Percentiles rank a stretch among this genome's conserved stretches.
These are phyloP conservation scores for Rosa multiflora DNA, from an alignment of 306 rosid species.

Conservation along the genomic window DNA sequence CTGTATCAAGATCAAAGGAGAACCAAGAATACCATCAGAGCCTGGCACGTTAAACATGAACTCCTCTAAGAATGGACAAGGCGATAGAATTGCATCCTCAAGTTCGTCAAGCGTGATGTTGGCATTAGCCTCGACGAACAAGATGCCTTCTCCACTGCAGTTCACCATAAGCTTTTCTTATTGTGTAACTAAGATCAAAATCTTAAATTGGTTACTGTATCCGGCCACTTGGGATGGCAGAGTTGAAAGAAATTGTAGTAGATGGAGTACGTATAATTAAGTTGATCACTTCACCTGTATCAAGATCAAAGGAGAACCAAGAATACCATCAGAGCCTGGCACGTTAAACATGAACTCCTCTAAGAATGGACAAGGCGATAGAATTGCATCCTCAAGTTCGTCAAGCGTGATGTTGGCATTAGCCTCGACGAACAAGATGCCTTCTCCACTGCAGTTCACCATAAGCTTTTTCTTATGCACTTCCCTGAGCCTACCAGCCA, in stretches of 20 bases:
- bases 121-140: slow-evolving; percentile 33
- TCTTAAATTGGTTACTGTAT: too few relatives aligned
- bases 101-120: slow-evolving; percentile 17
- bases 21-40: slow-evolving; percentile 9
- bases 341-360: slow-evolving; percentile 24
- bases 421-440: slow-evolving; percentile 31
- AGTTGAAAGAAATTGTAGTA: neutral
- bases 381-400: slow-evolving; percentile 17
- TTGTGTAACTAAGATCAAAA: too few relatives aligned
- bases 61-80: slow-evolving; percentile 26
- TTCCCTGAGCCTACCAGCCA: slow-evolving; percentile 34
- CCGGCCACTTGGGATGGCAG: too few relatives aligned
- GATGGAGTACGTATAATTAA: neutral
- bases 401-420: slow-evolving; percentile 19
- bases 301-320: slow-evolving; percentile 15
- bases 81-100: slow-evolving; percentile 22
- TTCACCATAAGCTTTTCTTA: slow-evolving; percentile 23
- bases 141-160: slow-evolving; percentile 29
- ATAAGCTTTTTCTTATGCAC: slow-evolving; percentile 10
- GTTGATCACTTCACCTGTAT: slow-evolving; percentile 17
- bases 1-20: slow-evolving; percentile 22
- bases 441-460: slow-evolving; percentile 35
- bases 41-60: slow-evolving; percentile 17
- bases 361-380: slow-evolving; percentile 23
- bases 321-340: slow-evolving; percentile 10